A percentile compares a stretch with the other conserved stretches of the same genome.
These are phyloP conservation scores for Corylus heterophylla DNA, from an alignment of 306 rosid species.

Conservation along the genomic window DNA sequence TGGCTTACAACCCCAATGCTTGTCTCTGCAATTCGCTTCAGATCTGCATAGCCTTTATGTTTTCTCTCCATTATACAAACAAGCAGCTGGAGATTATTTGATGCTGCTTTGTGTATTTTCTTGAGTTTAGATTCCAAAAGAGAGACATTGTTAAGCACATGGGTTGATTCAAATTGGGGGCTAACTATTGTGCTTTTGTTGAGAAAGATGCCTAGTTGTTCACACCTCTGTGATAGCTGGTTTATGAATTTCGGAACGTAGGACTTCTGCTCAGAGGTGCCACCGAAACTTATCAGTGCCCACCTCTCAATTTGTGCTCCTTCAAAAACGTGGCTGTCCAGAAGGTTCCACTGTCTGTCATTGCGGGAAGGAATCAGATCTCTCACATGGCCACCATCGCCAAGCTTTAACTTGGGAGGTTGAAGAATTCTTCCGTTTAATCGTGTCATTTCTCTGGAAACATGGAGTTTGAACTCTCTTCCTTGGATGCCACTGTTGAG, in stretches of 20 bases:
- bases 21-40: constrained; percentile 95
- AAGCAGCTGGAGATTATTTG: constrained; percentile 88
- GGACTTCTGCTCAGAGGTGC: constrained; percentile 75
- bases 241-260: constrained; percentile 66
- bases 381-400: constrained; percentile 80
- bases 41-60: constrained; percentile 90
- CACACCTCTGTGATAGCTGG: constrained; percentile 85
- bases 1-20: constrained; percentile 84
- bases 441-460: constrained; percentile 84
- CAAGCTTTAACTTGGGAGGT: constrained; percentile 95
- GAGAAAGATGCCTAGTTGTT: constrained; percentile 82
- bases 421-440: constrained; percentile 84
- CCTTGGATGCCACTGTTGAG: constrained; percentile 73
- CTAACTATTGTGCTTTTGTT: constrained; percentile 61
- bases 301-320: constrained; percentile 89
- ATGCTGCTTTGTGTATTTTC: constrained; percentile 59
- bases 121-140: constrained; percentile 85
- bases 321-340: constrained; percentile 85
- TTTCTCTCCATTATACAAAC: constrained; percentile 88
- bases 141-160: constrained; percentile 76
- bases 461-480: constrained; percentile 78
- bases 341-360: constrained; percentile 92
- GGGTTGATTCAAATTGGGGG: constrained; percentile 80
- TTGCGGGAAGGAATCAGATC: constrained; percentile 79
- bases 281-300: constrained; percentile 89